Conservation (phyloP, 768 basidiomycete species). For the Russula sp. region DNA sequence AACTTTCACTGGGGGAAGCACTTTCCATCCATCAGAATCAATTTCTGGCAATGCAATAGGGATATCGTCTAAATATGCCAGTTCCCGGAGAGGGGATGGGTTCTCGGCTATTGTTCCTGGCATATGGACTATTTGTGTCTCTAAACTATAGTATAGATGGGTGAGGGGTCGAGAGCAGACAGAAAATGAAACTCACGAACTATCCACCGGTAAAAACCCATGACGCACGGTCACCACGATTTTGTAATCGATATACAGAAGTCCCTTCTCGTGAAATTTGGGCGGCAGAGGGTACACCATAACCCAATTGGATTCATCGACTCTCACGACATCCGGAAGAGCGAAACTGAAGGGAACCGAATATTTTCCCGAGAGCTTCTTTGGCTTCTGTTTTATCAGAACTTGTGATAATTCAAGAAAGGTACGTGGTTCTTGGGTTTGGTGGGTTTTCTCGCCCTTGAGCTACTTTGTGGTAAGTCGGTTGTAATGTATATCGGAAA, state of each 20-base stretch:
- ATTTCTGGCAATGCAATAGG: constrained; percentile 11
- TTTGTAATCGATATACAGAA: constrained; percentile 30
- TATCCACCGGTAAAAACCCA: constrained; percentile 23
- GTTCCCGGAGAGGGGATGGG: constrained; percentile 26
- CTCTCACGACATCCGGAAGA: constrained; percentile 45
- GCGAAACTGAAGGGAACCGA: constrained; percentile 49
- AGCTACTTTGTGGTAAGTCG: constrained; percentile 5
- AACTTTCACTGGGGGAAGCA: constrained; percentile 19
- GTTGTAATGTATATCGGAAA: background rate
- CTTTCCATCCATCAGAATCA: constrained; percentile 31
- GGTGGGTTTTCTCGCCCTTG: constrained; percentile 18
- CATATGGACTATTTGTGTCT: constrained; percentile 24
- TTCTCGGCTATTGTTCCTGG: constrained; percentile 27
- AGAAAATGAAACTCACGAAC: constrained; percentile 17
- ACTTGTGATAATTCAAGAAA: constrained; percentile 46
- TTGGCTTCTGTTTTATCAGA: constrained; percentile 43
- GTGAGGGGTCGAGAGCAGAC: constrained; percentile 3
- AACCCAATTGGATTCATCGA: constrained; percentile 38
- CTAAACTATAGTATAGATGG: constrained; percentile 18
- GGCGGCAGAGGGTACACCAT: constrained; percentile 48
- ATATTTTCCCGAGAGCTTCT: constrained; percentile 46
- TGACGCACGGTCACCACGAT: constrained; percentile 22
- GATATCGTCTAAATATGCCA: constrained; percentile 20
- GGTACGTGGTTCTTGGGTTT: constrained; percentile 48
- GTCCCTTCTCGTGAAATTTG: constrained; percentile 44